Evolutionary conservation across 495 filamentous ascomycete species (phyloP).

Genomic region (Penicillium simplicissimum): DNA sequence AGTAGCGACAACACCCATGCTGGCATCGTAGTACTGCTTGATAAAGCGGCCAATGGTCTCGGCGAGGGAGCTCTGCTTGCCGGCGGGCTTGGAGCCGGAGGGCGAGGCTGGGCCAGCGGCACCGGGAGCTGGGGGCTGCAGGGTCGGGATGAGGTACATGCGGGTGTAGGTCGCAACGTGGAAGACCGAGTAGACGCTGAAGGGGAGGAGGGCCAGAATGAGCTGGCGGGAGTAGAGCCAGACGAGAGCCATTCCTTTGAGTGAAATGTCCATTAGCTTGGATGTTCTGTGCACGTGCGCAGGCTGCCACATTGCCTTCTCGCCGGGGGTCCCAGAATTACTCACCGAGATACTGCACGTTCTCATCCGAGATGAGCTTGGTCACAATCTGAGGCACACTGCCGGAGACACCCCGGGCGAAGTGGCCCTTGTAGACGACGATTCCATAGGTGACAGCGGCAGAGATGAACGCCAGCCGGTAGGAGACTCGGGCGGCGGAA

Average conservation of each 20-base stretch:
- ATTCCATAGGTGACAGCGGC: slow-evolving; percentile 95
- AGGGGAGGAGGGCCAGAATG: slow-evolving; percentile 86
- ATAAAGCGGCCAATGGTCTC: slow-evolving; percentile 89
- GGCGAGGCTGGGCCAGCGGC: slow-evolving; percentile 53
- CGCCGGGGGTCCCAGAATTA: slow-evolving; percentile 14
- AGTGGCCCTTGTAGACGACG: slow-evolving; percentile 97
- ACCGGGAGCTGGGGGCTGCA: slow-evolving; percentile 41
- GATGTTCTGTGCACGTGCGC: slow-evolving; percentile 1
- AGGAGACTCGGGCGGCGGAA: slow-evolving; percentile 72
- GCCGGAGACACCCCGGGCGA: slow-evolving; percentile 68
- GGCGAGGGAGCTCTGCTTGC: slow-evolving; percentile 65
- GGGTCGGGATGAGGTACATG: slow-evolving; percentile 54
- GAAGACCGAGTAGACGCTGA: slow-evolving; percentile 96
- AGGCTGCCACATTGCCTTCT: not conserved
- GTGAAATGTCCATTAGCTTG: slow-evolving; percentile 6
- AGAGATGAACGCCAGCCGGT: slow-evolving; percentile 84
- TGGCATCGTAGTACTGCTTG: slow-evolving; percentile 93
- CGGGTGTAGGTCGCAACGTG: slow-evolving; percentile 81
- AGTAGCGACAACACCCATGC: slow-evolving; percentile 77
- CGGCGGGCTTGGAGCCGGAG: slow-evolving; percentile 53
- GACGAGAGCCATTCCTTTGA: slow-evolving; percentile 85
- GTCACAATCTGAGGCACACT: slow-evolving; percentile 59
- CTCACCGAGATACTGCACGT: slow-evolving; percentile 95
- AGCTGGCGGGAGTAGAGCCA: slow-evolving; percentile 94
- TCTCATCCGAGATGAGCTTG: slow-evolving; percentile 80